A percentile compares a stretch with the other conserved stretches of the same genome.
Conservation (phyloP, 1,139 yeast genomes). For the Yarrowia galli region DNA sequence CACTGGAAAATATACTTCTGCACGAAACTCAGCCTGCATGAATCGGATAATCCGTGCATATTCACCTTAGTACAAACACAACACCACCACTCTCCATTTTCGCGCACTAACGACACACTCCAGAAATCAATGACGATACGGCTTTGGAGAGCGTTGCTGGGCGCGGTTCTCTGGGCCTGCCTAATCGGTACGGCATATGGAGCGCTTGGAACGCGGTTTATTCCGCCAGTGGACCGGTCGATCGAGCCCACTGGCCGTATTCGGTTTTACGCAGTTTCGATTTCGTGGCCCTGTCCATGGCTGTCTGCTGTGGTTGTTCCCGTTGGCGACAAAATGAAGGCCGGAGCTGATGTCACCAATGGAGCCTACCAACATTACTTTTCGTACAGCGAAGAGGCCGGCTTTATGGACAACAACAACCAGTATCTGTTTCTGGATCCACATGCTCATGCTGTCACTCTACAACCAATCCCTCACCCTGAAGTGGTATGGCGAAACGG, state of each 20-base stretch:
- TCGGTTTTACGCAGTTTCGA: constrained; percentile 18
- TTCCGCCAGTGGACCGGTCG: constrained; percentile 11
- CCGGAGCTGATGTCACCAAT: not conserved
- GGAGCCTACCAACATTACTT: not conserved
- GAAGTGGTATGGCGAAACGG: constrained; percentile 34
- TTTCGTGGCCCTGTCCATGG: constrained; percentile 34
- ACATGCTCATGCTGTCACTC: not conserved
- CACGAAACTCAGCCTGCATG: not conserved
- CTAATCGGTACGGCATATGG: not conserved
- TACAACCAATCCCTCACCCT: constrained; percentile 9
- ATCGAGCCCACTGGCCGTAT: constrained; percentile 11
- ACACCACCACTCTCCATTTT: no score
- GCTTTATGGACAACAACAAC: constrained; percentile 7
- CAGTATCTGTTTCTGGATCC: constrained; percentile 17
- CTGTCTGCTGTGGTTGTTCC: constrained; percentile 5
- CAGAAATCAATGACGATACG: constrained; percentile 11
- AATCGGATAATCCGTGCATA: not conserved
- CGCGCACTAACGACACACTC: not conserved
- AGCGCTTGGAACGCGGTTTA: not conserved
- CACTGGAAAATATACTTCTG: not conserved
- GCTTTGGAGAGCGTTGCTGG: not conserved
- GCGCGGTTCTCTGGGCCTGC: not conserved
- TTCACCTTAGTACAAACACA: not conserved
- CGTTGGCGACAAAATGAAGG: constrained; percentile 18
- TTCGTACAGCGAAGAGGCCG: constrained; percentile 2